A percentile compares a stretch with the other conserved stretches of the same genome.
These are phyloP conservation scores for Insectozyma bohioensis DNA, from an alignment of 1,139 yeast genomes.

Conservation along the genomic window DNA sequence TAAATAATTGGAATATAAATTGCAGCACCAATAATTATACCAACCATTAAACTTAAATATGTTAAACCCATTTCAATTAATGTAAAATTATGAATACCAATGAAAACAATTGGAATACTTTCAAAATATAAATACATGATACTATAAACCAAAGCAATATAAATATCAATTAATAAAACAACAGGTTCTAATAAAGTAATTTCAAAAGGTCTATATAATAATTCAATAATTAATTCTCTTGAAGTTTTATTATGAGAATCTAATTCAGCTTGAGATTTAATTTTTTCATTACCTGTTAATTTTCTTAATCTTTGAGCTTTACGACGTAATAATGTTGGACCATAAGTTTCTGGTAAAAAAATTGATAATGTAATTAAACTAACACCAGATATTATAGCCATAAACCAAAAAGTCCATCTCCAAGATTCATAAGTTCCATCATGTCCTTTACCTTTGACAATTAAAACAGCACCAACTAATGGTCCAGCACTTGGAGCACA, in stretches of 20 bases:
- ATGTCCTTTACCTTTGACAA: constrained; percentile 18
- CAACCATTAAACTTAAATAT: constrained; percentile 22
- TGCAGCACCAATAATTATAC: constrained; percentile 21
- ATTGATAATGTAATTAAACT: constrained; percentile 30
- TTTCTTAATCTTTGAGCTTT: constrained; percentile 48
- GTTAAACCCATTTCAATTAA: constrained; percentile 27
- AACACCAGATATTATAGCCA: constrained; percentile 35
- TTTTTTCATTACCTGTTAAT: constrained; percentile 40
- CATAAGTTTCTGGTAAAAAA: constrained; percentile 53
- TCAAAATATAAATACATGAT: constrained; percentile 35
- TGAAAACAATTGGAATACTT: constrained; percentile 32
- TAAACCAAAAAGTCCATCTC: constrained; percentile 50
- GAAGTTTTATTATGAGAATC: constrained; percentile 22
- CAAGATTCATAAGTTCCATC: constrained; percentile 21
- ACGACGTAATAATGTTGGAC: constrained; percentile 42
- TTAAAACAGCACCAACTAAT: constrained; percentile 28
- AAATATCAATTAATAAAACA: constrained; percentile 30
- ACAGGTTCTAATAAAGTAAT: constrained; percentile 32
- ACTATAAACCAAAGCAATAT: constrained; percentile 31
- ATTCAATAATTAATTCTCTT: constrained; percentile 21
- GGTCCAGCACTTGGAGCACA: constrained; percentile 38
- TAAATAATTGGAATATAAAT: constrained; percentile 22
- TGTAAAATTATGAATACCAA: constrained; percentile 23
- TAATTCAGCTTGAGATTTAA: constrained; percentile 43
- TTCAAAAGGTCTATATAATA: constrained; percentile 33